Percentiles rank a stretch among this genome's conserved stretches.
These are phyloP conservation scores for Xylariaceae sp. DNA, from an alignment of 2,329 filamentous ascomycete genomes.

Conservation along the genomic window DNA sequence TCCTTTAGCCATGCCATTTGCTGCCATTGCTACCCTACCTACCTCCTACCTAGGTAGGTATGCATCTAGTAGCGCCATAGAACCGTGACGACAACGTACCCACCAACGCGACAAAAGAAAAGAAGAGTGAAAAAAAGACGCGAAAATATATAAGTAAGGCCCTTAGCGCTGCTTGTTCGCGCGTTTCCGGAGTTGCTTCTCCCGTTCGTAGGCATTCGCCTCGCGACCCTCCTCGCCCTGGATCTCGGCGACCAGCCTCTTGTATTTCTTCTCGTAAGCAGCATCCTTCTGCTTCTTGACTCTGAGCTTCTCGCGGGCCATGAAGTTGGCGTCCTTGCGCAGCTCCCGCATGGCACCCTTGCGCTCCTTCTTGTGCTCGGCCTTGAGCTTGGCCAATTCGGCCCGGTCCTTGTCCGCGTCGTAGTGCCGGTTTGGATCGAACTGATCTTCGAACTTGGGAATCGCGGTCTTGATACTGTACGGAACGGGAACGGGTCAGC, in stretches of 20 bases:
- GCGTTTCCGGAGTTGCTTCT: conserved; percentile 70
- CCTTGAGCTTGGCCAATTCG: conserved; percentile 75
- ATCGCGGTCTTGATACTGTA: conserved; percentile 45
- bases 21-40: not conserved
- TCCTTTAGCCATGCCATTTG: not conserved
- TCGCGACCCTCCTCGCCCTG: conserved; percentile 88
- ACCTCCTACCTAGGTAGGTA: not conserved
- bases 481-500: not conserved
- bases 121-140: not conserved
- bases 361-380: conserved; percentile 88
- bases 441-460: conserved; percentile 93
- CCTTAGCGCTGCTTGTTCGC: conserved; percentile 39
- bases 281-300: conserved; percentile 91
- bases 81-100: not conserved
- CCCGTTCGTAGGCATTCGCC: conserved; percentile 81
- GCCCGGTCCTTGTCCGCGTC: conserved; percentile 88
- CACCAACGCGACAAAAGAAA: not conserved
- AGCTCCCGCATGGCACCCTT: conserved; percentile 94
- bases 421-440: conserved; percentile 95
- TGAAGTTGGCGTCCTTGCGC: conserved; percentile 90
- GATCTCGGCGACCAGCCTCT: conserved; percentile 85
- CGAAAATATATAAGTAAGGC: not conserved
- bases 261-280: conserved; percentile 96
- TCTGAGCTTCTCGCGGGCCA: conserved; percentile 81
- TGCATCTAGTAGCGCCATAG: not conserved